phyloP scores from a whole-genome alignment of 2,329 filamentous ascomycete genomes.

The Xylariomycetidae sp. region DNA sequence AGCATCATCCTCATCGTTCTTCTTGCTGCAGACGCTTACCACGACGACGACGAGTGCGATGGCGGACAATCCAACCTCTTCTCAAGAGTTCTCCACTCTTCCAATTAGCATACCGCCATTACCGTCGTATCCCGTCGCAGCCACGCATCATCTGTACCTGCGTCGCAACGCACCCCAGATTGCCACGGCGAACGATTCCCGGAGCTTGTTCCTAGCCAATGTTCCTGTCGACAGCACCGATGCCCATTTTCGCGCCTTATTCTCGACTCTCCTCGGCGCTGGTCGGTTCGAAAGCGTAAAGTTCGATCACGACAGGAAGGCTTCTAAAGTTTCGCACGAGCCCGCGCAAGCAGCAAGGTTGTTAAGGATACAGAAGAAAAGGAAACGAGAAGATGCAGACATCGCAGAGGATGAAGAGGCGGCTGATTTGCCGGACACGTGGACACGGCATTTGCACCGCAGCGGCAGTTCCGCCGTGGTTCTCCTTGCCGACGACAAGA shows the following conservation, averaged over 20 bases:
- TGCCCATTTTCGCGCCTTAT: constrained; percentile 67
- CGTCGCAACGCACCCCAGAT: constrained; percentile 77
- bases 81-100: constrained; percentile 66
- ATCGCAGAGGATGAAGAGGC: constrained; percentile 49
- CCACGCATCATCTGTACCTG: constrained; percentile 80
- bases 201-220: constrained; percentile 88
- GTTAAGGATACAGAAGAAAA: constrained; percentile 41
- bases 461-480: constrained; percentile 78
- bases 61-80: too few species aligned
- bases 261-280: constrained; percentile 66
- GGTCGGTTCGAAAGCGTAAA: constrained; percentile 71
- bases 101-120: constrained; percentile 59
- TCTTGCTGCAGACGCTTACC: too few species aligned
- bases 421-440: constrained; percentile 61
- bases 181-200: constrained; percentile 63
- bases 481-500: constrained; percentile 75
- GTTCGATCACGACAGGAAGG: constrained; percentile 60
- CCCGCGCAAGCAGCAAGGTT: constrained; percentile 37
- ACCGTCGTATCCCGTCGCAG: constrained; percentile 54
- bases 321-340: constrained; percentile 32
- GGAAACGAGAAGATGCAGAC: constrained; percentile 36
- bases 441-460: constrained; percentile 63
- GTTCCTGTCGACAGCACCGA: constrained; percentile 79
- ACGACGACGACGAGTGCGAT: too few species aligned
- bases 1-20: too few species aligned